These are phyloP conservation scores for Wickerhamiella kurtzmanii DNA, from an alignment of 805 yeast species.

Conservation along the genomic window DNA sequence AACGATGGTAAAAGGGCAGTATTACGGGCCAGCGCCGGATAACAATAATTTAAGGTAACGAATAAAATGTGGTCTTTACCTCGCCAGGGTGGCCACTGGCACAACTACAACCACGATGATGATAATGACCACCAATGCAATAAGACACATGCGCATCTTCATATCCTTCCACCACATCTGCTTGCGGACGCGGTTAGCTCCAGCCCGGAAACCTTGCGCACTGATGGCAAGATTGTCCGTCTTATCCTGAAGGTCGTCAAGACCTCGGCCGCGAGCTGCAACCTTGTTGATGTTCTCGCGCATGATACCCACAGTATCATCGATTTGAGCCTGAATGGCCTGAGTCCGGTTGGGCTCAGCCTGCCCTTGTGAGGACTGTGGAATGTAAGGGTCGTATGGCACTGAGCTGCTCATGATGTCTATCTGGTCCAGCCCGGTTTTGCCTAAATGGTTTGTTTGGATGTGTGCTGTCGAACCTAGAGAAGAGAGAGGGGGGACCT, in stretches of 20 bases:
- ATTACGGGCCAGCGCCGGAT: not conserved
- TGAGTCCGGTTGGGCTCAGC: conserved; percentile 47
- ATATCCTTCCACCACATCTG: conserved; percentile 99
- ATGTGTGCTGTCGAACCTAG: not conserved
- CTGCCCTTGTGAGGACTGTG: conserved; percentile 29
- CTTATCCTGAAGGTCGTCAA: conserved; percentile 82
- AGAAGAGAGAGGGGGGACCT: too few relatives aligned
- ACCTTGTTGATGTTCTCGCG: conserved; percentile 92
- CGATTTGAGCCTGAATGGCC: conserved; percentile 81
- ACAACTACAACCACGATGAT: conserved; percentile 77
- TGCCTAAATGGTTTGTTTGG: not conserved
- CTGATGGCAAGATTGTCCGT: conserved; percentile 84
- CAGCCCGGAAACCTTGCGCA: conserved; percentile 90
- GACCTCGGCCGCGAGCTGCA: conserved; percentile 86
- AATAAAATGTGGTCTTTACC: conserved; percentile 5
- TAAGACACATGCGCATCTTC: conserved; percentile 87
- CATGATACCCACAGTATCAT: conserved; percentile 95
- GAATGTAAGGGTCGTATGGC: conserved; percentile 79
- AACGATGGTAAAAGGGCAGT: too few relatives aligned
- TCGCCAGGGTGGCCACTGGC: conserved; percentile 83
- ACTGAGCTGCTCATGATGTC: conserved; percentile 54
- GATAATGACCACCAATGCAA: conserved; percentile 63
- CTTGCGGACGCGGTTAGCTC: conserved; percentile 93
- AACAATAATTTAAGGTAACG: not conserved
- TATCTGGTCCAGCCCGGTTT: conserved; percentile 1